These are phyloP conservation scores for Clavariopsis aquatica DNA, from an alignment of 495 filamentous ascomycete species.

Conservation along the genomic window DNA sequence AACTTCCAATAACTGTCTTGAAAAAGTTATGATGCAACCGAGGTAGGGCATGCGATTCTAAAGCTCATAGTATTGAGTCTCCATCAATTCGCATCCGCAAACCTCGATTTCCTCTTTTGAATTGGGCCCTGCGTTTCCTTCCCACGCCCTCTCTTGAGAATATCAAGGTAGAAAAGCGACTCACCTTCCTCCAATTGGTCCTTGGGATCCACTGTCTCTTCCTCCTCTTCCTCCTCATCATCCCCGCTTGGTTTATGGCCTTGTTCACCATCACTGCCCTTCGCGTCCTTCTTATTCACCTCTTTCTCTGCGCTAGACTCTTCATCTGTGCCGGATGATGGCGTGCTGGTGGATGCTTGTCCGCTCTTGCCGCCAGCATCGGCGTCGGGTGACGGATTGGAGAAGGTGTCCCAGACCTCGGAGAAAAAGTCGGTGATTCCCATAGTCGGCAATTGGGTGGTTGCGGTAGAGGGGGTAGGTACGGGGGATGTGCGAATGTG, in stretches of 20 bases:
- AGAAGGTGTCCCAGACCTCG: slow-evolving; percentile 34
- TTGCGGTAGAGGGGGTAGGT: slow-evolving; percentile 1
- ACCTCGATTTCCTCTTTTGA: too few relatives aligned
- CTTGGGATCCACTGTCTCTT: slow-evolving; percentile 85
- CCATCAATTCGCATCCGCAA: neutral
- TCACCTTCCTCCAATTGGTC: slow-evolving; percentile 87
- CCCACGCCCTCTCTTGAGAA: slow-evolving; percentile 2
- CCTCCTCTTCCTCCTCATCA: slow-evolving; percentile 80
- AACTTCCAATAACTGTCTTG: neutral
- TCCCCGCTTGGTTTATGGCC: slow-evolving; percentile 44
- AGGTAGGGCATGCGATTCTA: neutral
- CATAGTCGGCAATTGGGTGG: slow-evolving; percentile 31
- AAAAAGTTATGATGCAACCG: neutral
- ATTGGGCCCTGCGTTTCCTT: neutral
- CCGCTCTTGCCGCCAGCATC: slow-evolving; percentile 43
- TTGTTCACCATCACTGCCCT: slow-evolving; percentile 21
- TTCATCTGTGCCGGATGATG: slow-evolving; percentile 41
- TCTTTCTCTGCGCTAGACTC: slow-evolving; percentile 41
- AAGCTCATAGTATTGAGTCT: neutral
- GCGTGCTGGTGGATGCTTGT: slow-evolving; percentile 34
- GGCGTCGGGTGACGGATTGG: slow-evolving; percentile 36
- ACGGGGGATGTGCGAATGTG: neutral
- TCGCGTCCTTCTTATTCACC: slow-evolving; percentile 42
- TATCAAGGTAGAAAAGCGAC: slow-evolving; percentile 45
- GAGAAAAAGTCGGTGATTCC: slow-evolving; percentile 35